A percentile compares a stretch with the other conserved stretches of the same genome.
phyloP scores from a whole-genome alignment of 2,329 filamentous ascomycete genomes.

The Epichloe hybrida region DNA sequence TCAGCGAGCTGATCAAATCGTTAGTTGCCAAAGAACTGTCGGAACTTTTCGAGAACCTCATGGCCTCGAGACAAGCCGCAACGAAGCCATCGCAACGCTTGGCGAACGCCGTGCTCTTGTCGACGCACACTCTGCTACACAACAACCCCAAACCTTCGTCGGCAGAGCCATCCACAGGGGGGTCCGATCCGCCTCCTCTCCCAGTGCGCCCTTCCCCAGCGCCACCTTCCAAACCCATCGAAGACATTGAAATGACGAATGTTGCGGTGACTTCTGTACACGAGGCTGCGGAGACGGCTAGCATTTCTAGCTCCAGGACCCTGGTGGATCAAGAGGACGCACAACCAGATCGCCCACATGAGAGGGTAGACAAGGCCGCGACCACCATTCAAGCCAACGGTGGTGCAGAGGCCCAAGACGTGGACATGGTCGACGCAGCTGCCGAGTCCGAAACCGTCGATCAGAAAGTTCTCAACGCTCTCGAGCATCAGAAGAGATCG shows the following conservation, averaged over 20 bases:
- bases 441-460: constrained; percentile 27
- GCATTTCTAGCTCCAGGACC: constrained; percentile 37
- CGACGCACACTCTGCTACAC: constrained; percentile 26
- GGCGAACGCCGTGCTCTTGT: constrained; percentile 64
- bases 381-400: constrained; percentile 6
- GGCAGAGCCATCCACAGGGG: constrained; percentile 10
- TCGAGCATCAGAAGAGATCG: constrained; percentile 31
- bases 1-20: constrained; percentile 25
- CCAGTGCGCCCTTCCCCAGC: constrained; percentile 33
- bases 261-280: constrained; percentile 17
- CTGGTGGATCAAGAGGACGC: constrained; percentile 32
- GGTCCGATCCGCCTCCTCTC: constrained; percentile 31
- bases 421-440: constrained; percentile 17
- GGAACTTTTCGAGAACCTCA: constrained; percentile 56
- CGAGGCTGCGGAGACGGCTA: constrained; percentile 25
- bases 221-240: constrained; percentile 16
- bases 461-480: constrained; percentile 30
- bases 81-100: constrained; percentile 64
- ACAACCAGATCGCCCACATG: constrained; percentile 20
- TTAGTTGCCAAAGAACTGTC: constrained; percentile 63
- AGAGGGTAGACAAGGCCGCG: constrained; percentile 17
- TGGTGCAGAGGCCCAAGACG: constrained; percentile 9
- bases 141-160: constrained; percentile 16
- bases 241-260: constrained; percentile 23
- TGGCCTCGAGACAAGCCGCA: constrained; percentile 44